Evolutionary conservation across 2,329 filamentous ascomycete species (phyloP), one percentile per base, ranked within the genome.

Genomic region (Pseudogymnoascus sp.): DNA sequence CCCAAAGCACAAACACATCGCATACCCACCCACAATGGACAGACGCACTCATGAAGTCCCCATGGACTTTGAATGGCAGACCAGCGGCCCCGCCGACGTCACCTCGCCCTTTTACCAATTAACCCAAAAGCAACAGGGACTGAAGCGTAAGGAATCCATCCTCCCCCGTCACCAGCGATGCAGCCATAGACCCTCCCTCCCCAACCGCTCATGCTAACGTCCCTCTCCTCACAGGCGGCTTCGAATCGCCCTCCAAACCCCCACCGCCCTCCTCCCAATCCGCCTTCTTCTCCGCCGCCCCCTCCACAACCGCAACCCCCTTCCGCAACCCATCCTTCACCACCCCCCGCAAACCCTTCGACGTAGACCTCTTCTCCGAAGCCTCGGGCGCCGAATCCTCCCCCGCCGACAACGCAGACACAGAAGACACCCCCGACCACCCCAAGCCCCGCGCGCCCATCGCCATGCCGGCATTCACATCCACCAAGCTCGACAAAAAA

Each of bases 11-110:
- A 34, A 34, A 57, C 34, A 2, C 51, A 34, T 34, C 51, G 51
- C 29, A 57, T 14, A 34, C 51, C n/a, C n/a, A 72, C 69, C 62
- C 68, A 64, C 16, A 68, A 85, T 83, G 79, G 79, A 83, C 62
- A 78, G 78, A 68, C 78, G 85, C 69, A 84, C 81, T 1, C 81
- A 78, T 67, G 84, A 87, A 74, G 78, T 82, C 66, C 84, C 78
- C 67, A 88, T 88, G 85, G 85, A 87, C 69, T 88, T 83, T 82
- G 83, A 87, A 71, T 87, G 85, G 72, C 80, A 86, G 69, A 79
- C 78, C 29, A 36, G 8, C 66, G 83, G 80, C 1, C 84, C 83
- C 16, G 74, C 84, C 65, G 85, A 87, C 74, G 80, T 79, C 16
- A 83, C 82, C 8, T 86, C 84, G 67, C 85, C 85, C 1, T 87